Percentiles rank a stretch among this genome's conserved stretches.
Evolutionary conservation across 257 asterid genomes (phyloP).

Genomic region (Echites panduratus): DNA sequence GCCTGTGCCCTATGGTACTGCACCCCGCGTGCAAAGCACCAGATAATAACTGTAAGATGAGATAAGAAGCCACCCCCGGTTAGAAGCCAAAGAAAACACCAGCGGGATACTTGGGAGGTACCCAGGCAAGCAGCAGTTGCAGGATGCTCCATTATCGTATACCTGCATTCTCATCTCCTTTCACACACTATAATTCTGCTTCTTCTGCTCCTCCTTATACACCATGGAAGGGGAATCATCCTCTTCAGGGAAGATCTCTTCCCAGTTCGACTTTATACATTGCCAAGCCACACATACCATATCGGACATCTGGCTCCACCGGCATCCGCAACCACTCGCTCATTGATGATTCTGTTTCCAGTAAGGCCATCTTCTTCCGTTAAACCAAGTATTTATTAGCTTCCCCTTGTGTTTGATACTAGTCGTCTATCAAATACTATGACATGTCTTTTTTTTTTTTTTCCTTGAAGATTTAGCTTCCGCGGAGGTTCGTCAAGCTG

Average conservation of each 20-base stretch:
- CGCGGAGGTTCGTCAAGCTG: constrained; percentile 29
- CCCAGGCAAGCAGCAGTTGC: not conserved
- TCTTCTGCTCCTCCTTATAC: not conserved
- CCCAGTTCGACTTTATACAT: not conserved
- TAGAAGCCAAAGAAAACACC: too few relatives aligned
- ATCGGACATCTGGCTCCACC: not conserved
- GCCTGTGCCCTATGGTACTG: too few relatives aligned
- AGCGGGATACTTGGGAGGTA: not conserved
- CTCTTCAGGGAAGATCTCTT: not conserved
- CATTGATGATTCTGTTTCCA: not conserved
- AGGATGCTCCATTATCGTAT: not conserved
- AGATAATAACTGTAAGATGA: not conserved
- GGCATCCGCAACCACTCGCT: constrained; percentile 1
- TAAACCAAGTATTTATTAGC: not conserved
- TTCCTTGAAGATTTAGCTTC: not conserved
- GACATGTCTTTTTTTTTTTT: not conserved
- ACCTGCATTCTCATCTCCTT: not conserved
- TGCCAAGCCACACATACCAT: not conserved
- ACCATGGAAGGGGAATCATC: not conserved
- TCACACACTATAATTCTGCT: not conserved
- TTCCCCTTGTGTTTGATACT: not conserved
- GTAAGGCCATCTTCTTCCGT: not conserved
- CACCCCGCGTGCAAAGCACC: too few relatives aligned
- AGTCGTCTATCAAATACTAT: not conserved
- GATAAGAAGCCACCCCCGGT: not conserved